phyloP scores from a whole-genome alignment of 169 alveolate species.

The Cryptosporidium viatorum region DNA sequence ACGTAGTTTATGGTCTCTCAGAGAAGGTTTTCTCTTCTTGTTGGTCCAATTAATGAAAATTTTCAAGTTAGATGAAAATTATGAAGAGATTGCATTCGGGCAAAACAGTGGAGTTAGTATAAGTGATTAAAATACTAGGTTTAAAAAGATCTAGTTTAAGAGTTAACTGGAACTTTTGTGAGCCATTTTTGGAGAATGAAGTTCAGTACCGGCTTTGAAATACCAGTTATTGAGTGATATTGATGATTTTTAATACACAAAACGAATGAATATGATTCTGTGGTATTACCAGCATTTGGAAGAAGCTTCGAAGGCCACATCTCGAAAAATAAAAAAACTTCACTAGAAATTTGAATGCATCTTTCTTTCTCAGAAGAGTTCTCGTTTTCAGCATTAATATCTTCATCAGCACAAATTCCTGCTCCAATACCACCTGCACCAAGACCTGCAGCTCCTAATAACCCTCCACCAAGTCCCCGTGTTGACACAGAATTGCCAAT shows the following conservation, averaged over 20 bases:
- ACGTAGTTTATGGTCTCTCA: background rate
- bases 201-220: constrained; percentile 28
- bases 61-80: too few species aligned
- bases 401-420: background rate
- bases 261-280: constrained; percentile 44
- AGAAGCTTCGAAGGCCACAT: constrained; percentile 53
- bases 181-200: constrained; percentile 63
- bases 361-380: constrained; percentile 14
- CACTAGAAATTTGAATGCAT: constrained; percentile 42
- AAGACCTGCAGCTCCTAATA: constrained; percentile 30
- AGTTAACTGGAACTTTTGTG: constrained; percentile 20
- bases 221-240: constrained; percentile 48
- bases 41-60: too few species aligned
- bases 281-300: constrained; percentile 22
- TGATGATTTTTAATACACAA: constrained; percentile 30
- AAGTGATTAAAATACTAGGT: background rate
- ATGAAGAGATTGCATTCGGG: too few species aligned
- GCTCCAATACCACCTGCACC: constrained; percentile 30
- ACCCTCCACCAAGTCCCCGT: constrained; percentile 6
- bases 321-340: constrained; percentile 55
- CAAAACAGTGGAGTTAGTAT: background rate
- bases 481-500: background rate
- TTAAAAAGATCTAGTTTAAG: background rate
- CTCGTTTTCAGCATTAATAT: background rate
- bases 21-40: background rate